phyloP scores from a whole-genome alignment of 352 stramenopile genomes.

The Globisporangium apiculatum region DNA sequence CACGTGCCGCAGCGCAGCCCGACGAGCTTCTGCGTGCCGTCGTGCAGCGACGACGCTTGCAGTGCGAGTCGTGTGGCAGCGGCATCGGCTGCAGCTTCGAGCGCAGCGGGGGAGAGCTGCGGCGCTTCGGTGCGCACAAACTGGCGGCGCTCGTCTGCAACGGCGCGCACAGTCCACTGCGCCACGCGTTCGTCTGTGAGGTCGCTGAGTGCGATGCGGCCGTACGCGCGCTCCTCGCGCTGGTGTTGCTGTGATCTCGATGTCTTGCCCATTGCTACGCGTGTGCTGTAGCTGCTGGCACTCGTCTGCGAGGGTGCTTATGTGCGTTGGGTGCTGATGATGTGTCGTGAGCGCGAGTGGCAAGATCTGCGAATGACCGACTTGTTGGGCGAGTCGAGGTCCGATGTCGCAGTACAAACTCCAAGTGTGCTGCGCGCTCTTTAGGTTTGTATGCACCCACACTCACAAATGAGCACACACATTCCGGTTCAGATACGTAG shows the following conservation, averaged over 20 bases:
- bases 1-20: slow-evolving; percentile 72
- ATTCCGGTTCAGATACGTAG: no score
- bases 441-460: no score
- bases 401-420: no score
- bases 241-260: not conserved
- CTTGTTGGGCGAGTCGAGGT: no score
- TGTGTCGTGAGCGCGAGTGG: no score
- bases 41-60: slow-evolving; percentile 24
- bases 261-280: slow-evolving; percentile 9
- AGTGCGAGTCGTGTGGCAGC: slow-evolving; percentile 20
- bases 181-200: slow-evolving; percentile 34
- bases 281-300: not conserved
- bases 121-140: slow-evolving; percentile 20
- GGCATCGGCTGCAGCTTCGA: slow-evolving; percentile 10
- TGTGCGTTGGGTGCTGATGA: no score
- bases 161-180: slow-evolving; percentile 52
- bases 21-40: slow-evolving; percentile 29
- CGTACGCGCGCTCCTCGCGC: slow-evolving; percentile 37
- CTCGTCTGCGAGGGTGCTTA: no score
- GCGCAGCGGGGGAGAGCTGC: not conserved
- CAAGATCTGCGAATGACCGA: no score
- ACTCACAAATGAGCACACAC: no score
- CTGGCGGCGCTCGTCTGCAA: slow-evolving; percentile 43
- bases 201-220: slow-evolving; percentile 56
- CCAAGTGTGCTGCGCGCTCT: no score